Evolutionary conservation across 495 filamentous ascomycete species (phyloP), one percentile per base, ranked within the genome.

Genomic region (Bathelium albidoporum): DNA sequence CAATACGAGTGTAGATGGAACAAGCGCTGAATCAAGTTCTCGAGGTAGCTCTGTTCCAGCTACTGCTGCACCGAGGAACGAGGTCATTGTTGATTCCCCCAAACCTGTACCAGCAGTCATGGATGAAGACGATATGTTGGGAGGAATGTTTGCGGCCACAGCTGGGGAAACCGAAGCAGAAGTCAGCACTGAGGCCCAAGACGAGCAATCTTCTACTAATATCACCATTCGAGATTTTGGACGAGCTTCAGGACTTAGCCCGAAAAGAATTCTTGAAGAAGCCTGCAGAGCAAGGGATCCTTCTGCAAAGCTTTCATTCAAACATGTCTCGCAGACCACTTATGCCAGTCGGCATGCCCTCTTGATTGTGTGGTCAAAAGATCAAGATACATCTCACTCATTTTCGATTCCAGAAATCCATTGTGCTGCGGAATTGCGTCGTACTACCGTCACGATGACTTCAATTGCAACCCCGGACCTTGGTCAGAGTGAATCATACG

Each of bases 401-500:
- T 63, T 77, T 11, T 69, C 72, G 24, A 65, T 80, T 60, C 72
- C 79, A 0, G 67, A 69, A 9, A 64, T 84, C 32, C 71, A 73
- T 0, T 76, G 77, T 60, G 74, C 77, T 44, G 76, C 73, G n/a
- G 78, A 74, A 55, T 64, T 75, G 4, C 75, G 78, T 55, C 75
- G 74, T 24, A 75, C 78, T 2, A 78, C 74, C 60, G 82, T 91
- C 61, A 87, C 85, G 39, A 96, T 96, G 91, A 78, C 76, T 14
- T 76, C 81, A 0, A 72, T 95, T 44, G 84, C 90, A n/a, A 87
- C 91, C 11, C 86, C 90, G 0, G 87, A 87, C 52, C 53, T 78
- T 1, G 83, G 85, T 65, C 94, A 98, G 71, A 91, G 93, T 10
- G 91, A 97, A 72, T 83, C 84, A 10, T 97, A 85, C 68, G 83